phyloP scores from a whole-genome alignment of 2,329 filamentous ascomycete species.

The Aspergillus cejpii region DNA sequence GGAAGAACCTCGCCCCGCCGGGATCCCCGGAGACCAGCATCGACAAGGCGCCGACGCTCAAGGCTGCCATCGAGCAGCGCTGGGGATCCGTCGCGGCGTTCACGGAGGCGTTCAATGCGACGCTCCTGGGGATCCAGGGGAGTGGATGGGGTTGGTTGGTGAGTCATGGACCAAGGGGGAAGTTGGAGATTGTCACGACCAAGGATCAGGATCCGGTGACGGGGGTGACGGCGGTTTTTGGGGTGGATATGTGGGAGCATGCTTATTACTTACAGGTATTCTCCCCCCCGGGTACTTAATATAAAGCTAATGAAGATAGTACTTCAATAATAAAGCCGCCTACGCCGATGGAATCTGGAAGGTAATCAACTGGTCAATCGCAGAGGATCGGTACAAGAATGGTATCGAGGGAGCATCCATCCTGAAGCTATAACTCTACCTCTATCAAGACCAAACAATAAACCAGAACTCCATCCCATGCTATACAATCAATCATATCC shows the following conservation, averaged over 20 bases:
- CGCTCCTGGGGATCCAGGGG: conserved; percentile 67
- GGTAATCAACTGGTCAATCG: conserved; percentile 86
- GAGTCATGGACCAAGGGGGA: conserved; percentile 51
- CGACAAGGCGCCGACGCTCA: conserved; percentile 49
- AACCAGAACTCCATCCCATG: neutral
- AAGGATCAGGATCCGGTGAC: conserved; percentile 81
- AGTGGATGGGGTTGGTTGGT: conserved; percentile 88
- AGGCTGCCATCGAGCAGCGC: conserved; percentile 54
- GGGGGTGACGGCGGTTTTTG: conserved; percentile 69
- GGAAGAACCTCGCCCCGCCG: conserved; percentile 68
- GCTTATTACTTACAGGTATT: conserved; percentile 77
- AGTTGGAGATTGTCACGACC: conserved; percentile 67
- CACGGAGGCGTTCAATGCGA: conserved; percentile 57
- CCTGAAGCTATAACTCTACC: conserved; percentile 22
- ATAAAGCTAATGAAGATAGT: conserved; percentile 53
- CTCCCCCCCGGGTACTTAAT: neutral
- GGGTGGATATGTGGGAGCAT: conserved; percentile 90
- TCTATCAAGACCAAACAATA: conserved; percentile 16
- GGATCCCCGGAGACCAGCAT: conserved; percentile 52
- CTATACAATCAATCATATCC: conserved; percentile 27
- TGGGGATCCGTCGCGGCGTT: conserved; percentile 66
- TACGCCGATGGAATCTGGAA: conserved; percentile 90
- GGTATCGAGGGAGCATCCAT: conserved; percentile 20
- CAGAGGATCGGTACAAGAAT: conserved; percentile 57
- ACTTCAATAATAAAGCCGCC: conserved; percentile 88